phyloP scores from a whole-genome alignment of 306 rosid genomes.

The Cucumis melo region DNA sequence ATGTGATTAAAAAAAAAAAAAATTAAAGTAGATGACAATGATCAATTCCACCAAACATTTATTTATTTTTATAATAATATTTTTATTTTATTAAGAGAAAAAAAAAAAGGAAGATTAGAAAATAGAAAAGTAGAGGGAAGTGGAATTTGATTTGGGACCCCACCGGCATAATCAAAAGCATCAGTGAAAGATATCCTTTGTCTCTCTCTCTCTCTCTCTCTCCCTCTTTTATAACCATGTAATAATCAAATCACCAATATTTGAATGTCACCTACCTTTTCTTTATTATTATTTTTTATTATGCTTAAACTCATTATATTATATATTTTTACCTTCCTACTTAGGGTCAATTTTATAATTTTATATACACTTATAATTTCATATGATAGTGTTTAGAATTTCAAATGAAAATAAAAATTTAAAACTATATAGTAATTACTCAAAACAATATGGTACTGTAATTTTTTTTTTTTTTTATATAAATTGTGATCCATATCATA shows the following conservation, averaged over 20 bases:
- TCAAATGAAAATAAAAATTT: too few species aligned
- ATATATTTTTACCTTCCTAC: too few species aligned
- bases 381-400: too few species aligned
- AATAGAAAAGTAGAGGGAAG: not conserved
- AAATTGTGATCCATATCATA: too few species aligned
- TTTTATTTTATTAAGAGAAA: too few species aligned
- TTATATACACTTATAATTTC: not conserved
- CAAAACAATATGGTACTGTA: too few species aligned
- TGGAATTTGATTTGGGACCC: not conserved
- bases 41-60: not conserved
- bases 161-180: not conserved
- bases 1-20: not conserved
- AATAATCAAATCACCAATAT: not conserved
- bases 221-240: not conserved
- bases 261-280: not conserved
- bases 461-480: too few species aligned
- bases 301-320: not conserved
- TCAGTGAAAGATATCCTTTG: not conserved
- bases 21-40: not conserved
- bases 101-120: not conserved
- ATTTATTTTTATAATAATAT: not conserved
- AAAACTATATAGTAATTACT: too few species aligned
- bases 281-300: too few species aligned
- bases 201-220: too few species aligned
- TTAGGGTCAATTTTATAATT: too few species aligned